Conservation (phyloP, 2,329 filamentous ascomycete genomes). For the Neurospora sp. region DNA sequence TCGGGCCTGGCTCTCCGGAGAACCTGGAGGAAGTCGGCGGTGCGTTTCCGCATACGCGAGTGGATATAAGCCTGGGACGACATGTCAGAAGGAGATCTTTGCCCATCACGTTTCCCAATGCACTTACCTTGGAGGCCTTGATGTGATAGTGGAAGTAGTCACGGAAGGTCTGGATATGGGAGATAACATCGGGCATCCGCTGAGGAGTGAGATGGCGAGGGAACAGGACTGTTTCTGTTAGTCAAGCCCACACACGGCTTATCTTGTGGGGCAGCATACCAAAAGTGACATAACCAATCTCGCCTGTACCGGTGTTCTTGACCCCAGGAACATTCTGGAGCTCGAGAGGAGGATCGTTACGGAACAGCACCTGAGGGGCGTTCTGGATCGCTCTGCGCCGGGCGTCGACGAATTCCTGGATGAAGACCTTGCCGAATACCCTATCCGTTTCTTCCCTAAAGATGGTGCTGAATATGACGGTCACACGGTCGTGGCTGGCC, state of each 20-base stretch:
- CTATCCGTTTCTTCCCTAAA: constrained; percentile 97
- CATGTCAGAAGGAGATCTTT: background rate
- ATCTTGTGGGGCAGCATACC: constrained; percentile 45
- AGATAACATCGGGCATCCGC: constrained; percentile 89
- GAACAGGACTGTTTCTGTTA: constrained; percentile 63
- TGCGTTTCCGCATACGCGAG: constrained; percentile 93
- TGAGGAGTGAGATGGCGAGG: constrained; percentile 87
- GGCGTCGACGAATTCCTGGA: constrained; percentile 98
- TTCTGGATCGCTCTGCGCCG: constrained; percentile 93
- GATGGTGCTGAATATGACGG: constrained; percentile 96
- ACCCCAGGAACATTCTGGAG: constrained; percentile 81
- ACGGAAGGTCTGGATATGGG: constrained; percentile 98
- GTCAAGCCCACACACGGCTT: constrained; percentile 5
- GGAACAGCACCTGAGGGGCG: constrained; percentile 92
- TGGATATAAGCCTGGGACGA: constrained; percentile 75
- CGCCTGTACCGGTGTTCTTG: constrained; percentile 61
- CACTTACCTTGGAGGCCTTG: constrained; percentile 79
- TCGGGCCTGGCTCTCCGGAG: constrained; percentile 90
- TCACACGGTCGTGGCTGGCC: constrained; percentile 92
- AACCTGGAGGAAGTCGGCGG: constrained; percentile 98
- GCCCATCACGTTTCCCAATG: constrained; percentile 2
- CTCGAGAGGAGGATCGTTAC: constrained; percentile 88
- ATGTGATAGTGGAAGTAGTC: constrained; percentile 99
- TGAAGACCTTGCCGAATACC: constrained; percentile 95
- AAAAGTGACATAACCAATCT: constrained; percentile 97